Percentiles rank a stretch among this genome's conserved stretches.
These are phyloP conservation scores for Daldinia grandis DNA, from an alignment of 495 filamentous ascomycete species.

Conservation along the genomic window DNA sequence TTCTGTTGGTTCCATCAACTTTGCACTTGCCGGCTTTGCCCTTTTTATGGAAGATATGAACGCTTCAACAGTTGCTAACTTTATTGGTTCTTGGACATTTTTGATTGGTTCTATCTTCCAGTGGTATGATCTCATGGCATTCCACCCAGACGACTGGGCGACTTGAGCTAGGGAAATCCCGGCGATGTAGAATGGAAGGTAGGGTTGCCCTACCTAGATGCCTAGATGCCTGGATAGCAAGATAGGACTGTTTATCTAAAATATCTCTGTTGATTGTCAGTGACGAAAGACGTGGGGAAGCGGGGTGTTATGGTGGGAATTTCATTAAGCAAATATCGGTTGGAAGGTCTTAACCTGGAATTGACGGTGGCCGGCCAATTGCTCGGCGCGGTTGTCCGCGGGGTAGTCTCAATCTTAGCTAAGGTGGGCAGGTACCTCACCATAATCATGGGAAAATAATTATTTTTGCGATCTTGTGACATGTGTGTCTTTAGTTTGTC, in stretches of 20 bases:
- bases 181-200: not conserved
- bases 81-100: conserved; percentile 5
- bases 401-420: conserved; percentile 37
- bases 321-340: not conserved
- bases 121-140: conserved; percentile 33
- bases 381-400: conserved; percentile 38
- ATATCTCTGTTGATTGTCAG: not conserved
- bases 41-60: conserved; percentile 1
- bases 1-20: conserved; percentile 10
- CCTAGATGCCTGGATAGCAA: no score
- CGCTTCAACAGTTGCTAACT: not conserved
- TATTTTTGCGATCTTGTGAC: conserved; percentile 43
- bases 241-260: not conserved
- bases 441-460: conserved; percentile 36
- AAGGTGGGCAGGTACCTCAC: conserved; percentile 42
- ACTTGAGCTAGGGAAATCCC: not conserved
- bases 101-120: conserved; percentile 10
- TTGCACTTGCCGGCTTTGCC: conserved; percentile 3
- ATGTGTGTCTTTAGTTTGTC: not conserved
- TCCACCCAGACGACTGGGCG: conserved; percentile 17
- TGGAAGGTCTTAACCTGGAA: not conserved
- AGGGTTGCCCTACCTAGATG: not conserved
- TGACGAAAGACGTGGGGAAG: conserved; percentile 7
- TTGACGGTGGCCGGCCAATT: conserved; percentile 30
- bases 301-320: not conserved